Percentiles rank a stretch among this genome's conserved stretches.
These are phyloP conservation scores for Alectoria sarmentosa DNA, from an alignment of 495 filamentous ascomycete genomes.

Conservation along the genomic window DNA sequence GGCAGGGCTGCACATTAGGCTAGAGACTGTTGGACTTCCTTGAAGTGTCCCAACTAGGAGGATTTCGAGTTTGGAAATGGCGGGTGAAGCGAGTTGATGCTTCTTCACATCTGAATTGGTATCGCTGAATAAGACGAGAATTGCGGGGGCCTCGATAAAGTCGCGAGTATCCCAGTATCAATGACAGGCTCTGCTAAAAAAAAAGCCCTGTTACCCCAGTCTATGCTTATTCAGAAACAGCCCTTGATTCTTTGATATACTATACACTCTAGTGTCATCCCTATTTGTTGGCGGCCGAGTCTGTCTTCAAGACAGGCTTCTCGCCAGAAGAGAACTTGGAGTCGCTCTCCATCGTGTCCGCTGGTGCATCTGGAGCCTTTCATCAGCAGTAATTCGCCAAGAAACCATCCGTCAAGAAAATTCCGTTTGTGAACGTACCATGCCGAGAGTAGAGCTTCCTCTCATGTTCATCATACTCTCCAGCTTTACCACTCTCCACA, in stretches of 20 bases:
- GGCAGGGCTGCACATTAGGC: background rate
- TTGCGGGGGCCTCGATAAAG: background rate
- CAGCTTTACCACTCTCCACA: constrained; percentile 71
- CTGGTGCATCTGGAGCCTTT: constrained; percentile 44
- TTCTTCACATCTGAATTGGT: no score
- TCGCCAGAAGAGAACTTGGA: constrained; percentile 33
- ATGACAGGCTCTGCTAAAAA: background rate
- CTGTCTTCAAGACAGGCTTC: constrained; percentile 33
- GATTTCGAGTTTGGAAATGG: no score
- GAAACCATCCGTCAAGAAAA: constrained; percentile 6
- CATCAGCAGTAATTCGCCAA: constrained; percentile 26
- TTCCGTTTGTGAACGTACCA: constrained; percentile 43
- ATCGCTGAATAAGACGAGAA: no score
- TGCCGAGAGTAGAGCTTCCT: constrained; percentile 70
- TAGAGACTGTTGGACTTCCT: background rate
- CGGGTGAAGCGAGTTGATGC: background rate
- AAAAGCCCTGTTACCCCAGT: background rate
- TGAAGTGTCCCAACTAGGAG: background rate
- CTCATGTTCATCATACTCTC: constrained; percentile 59
- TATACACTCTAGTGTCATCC: background rate
- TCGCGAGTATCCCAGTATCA: background rate
- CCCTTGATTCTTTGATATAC: background rate
- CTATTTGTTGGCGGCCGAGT: constrained; percentile 44
- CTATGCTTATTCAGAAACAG: background rate
- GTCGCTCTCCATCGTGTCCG: constrained; percentile 48